phyloP scores from a whole-genome alignment of 768 basidiomycete genomes.

The Basidioascus undulatus region DNA sequence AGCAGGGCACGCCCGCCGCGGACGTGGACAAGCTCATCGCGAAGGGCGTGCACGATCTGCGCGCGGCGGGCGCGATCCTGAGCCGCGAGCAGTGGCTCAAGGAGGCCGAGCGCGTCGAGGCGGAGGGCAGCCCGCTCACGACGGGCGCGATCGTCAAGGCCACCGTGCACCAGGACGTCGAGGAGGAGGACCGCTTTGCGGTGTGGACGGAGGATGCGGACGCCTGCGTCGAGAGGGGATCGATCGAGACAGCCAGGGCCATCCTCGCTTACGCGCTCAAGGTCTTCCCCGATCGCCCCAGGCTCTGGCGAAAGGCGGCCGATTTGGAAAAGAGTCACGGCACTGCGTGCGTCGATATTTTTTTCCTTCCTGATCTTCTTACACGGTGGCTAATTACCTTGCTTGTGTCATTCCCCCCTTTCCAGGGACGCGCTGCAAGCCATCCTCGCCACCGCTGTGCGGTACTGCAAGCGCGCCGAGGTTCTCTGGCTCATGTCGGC shows the following conservation, averaged over 20 bases:
- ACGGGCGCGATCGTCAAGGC: conserved; percentile 90
- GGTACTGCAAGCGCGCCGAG: conserved; percentile 83
- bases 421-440: conserved; percentile 52
- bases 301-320: conserved; percentile 76
- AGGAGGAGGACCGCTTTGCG: conserved; percentile 75
- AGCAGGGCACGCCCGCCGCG: conserved; percentile 30
- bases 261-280: conserved; percentile 74
- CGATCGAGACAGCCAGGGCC: conserved; percentile 60
- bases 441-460: conserved; percentile 56
- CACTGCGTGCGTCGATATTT: conserved; percentile 29
- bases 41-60: conserved; percentile 48
- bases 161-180: conserved; percentile 74
- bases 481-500: conserved; percentile 95
- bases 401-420: not conserved
- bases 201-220: conserved; percentile 87
- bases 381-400: conserved; percentile 2
- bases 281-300: conserved; percentile 63
- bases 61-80: conserved; percentile 61
- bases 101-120: conserved; percentile 79
- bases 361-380: not conserved
- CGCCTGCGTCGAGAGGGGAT: conserved; percentile 43
- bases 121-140: conserved; percentile 57
- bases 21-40: conserved; percentile 83
- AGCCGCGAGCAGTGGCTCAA: conserved; percentile 86
- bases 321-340: conserved; percentile 84